A percentile compares a stretch with the other conserved stretches of the same genome.
These are phyloP conservation scores for Naganishia friedmannii DNA, from an alignment of 768 basidiomycete genomes.

Conservation along the genomic window DNA sequence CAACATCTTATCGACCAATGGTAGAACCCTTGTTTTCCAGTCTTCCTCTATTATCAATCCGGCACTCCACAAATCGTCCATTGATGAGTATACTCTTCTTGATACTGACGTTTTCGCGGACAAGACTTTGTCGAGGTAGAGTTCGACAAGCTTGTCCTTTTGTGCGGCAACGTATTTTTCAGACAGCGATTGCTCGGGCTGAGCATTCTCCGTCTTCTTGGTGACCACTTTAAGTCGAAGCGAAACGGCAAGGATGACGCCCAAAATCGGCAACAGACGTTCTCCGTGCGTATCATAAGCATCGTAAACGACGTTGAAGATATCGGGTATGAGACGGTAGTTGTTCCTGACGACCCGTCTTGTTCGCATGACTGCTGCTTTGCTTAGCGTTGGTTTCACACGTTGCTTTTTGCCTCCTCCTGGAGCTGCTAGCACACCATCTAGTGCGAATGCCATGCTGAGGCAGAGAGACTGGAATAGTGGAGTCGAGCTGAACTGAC, in stretches of 20 bases:
- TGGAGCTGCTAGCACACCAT: constrained; percentile 38
- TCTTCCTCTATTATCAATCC: constrained; percentile 58
- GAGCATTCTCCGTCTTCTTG: constrained; percentile 51
- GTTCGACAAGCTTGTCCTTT: constrained; percentile 59
- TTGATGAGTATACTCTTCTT: constrained; percentile 56
- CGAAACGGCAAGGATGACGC: constrained; percentile 61
- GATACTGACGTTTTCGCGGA: constrained; percentile 67
- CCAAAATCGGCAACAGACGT: constrained; percentile 23
- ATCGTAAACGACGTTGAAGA: constrained; percentile 21
- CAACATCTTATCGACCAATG: constrained; percentile 73
- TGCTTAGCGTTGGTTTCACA: constrained; percentile 36
- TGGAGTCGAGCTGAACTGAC: constrained; percentile 30
- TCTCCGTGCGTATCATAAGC: constrained; percentile 4
- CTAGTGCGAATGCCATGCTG: constrained; percentile 40
- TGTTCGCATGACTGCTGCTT: constrained; percentile 27
- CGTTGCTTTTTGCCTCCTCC: constrained; percentile 35
- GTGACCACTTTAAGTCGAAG: constrained; percentile 57
- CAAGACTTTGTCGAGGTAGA: constrained; percentile 64
- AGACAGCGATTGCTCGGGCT: constrained; percentile 56
- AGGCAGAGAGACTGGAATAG: constrained; percentile 40
- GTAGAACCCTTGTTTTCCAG: constrained; percentile 61
- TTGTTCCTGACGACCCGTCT: constrained; percentile 25
- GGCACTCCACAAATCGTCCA: constrained; percentile 63
- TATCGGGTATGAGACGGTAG: constrained; percentile 15
- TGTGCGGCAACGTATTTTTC: constrained; percentile 48